phyloP scores from a whole-genome alignment of 352 stramenopile genomes.

The Thraustotheca clavata region DNA sequence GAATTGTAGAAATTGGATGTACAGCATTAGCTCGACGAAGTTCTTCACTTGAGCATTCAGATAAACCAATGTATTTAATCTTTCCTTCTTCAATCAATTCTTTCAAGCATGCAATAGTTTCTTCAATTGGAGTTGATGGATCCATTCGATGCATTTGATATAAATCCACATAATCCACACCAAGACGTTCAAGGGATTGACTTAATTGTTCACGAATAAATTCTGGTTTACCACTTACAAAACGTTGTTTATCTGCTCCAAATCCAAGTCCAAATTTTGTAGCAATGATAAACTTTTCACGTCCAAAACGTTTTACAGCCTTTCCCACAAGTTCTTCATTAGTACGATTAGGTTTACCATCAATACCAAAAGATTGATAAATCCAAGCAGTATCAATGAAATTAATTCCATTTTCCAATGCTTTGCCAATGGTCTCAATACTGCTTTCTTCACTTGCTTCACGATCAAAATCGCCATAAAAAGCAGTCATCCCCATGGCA shows the following conservation, averaged over 20 bases:
- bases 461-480: slow-evolving; percentile 11
- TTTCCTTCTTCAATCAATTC: slow-evolving; percentile 22
- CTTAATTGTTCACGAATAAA: slow-evolving; percentile 56
- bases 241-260: slow-evolving; percentile 30
- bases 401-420: slow-evolving; percentile 40
- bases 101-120: slow-evolving; percentile 35
- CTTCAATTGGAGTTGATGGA: slow-evolving; percentile 52
- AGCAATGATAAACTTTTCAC: slow-evolving; percentile 54
- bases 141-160: slow-evolving; percentile 63
- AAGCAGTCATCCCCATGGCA: slow-evolving; percentile 16
- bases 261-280: slow-evolving; percentile 63
- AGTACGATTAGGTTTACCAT: slow-evolving; percentile 38
- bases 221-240: slow-evolving; percentile 38
- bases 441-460: not conserved
- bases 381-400: slow-evolving; percentile 60
- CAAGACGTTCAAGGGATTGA: slow-evolving; percentile 45
- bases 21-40: slow-evolving; percentile 24
- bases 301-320: slow-evolving; percentile 39
- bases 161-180: slow-evolving; percentile 50
- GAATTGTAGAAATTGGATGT: slow-evolving; percentile 25
- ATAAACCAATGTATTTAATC: slow-evolving; percentile 27
- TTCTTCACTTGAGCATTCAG: slow-evolving; percentile 17
- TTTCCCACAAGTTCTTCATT: slow-evolving; percentile 51
- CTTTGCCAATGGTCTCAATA: not conserved
- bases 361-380: slow-evolving; percentile 29